A percentile compares a stretch with the other conserved stretches of the same genome.
Conservation (phyloP, 2,329 filamentous ascomycete species). For the Ophiocordyceps unilateralis region DNA sequence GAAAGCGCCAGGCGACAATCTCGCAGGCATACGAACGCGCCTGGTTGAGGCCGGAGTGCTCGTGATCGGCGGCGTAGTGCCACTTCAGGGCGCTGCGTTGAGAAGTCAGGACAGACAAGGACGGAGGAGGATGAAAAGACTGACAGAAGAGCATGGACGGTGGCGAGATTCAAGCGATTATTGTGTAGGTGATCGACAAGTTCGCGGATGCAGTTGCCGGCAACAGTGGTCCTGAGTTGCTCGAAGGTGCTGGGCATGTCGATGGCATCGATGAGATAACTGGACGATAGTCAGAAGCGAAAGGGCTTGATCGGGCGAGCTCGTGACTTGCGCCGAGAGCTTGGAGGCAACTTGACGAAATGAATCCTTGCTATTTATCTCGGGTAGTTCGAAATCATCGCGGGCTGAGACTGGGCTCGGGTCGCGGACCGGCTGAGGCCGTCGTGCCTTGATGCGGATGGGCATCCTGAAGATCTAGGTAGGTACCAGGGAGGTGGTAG, state of each 20-base stretch:
- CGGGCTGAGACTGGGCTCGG: conserved; percentile 17
- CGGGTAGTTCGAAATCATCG: conserved; percentile 27
- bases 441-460: conserved; percentile 16
- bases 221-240: conserved; percentile 49
- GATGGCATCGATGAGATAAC: conserved; percentile 46
- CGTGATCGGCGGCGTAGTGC: conserved; percentile 48
- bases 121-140: conserved; percentile 13
- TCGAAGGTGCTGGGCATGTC: conserved; percentile 54
- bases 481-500: too few relatives aligned
- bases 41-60: conserved; percentile 48
- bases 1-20: conserved; percentile 65
- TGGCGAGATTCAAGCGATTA: conserved; percentile 47
- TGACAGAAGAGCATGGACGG: conserved; percentile 59
- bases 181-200: conserved; percentile 48
- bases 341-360: conserved; percentile 52
- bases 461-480: conserved; percentile 12
- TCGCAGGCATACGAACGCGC: conserved; percentile 60
- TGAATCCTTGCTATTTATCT: conserved; percentile 37
- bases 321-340: conserved; percentile 35
- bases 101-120: conserved; percentile 1
- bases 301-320: not conserved
- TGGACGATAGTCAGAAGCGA: conserved; percentile 12
- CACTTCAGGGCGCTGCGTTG: conserved; percentile 50
- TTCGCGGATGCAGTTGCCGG: conserved; percentile 36
- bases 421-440: conserved; percentile 15